Conservation (phyloP, 1,284 basidiomycete genomes). For the Erythrobasidium hasegawianum region DNA sequence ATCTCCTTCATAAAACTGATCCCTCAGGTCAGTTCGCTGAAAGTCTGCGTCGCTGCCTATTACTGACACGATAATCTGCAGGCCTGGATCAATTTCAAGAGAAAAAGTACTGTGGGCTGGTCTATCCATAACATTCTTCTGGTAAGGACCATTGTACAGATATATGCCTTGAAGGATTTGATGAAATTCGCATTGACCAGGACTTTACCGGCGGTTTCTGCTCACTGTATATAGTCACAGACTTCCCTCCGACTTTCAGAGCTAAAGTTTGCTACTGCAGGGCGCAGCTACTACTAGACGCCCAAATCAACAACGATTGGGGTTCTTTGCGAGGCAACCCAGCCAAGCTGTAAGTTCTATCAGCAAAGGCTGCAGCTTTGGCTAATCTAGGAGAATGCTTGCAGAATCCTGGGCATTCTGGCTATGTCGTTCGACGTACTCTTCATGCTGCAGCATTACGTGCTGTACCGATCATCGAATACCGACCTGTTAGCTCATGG, state of each 20-base stretch:
- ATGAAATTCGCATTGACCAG: too few relatives aligned
- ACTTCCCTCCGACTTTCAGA: not conserved
- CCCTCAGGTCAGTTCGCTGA: too few relatives aligned
- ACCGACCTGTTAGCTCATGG: not conserved
- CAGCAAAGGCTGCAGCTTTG: not conserved
- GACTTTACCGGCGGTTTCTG: conserved; percentile 29
- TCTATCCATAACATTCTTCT: conserved; percentile 50
- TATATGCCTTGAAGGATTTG: too few relatives aligned
- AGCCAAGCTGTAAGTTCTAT: conserved; percentile 45
- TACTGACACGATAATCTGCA: too few relatives aligned
- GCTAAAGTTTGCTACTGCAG: conserved; percentile 14
- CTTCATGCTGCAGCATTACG: conserved; percentile 51
- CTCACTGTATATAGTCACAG: conserved; percentile 7
- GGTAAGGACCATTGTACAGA: too few relatives aligned
- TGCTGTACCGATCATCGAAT: conserved; percentile 44
- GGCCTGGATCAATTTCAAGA: conserved; percentile 47
- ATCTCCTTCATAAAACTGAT: conserved; percentile 50
- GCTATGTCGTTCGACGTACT: conserved; percentile 49
- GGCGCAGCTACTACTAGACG: conserved; percentile 46
- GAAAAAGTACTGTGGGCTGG: conserved; percentile 49
- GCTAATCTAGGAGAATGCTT: not conserved
- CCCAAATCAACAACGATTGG: conserved; percentile 45
- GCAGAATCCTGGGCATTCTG: conserved; percentile 48
- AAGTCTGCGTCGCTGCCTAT: too few relatives aligned
- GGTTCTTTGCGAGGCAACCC: conserved; percentile 45